These are phyloP conservation scores for Xerophyta viscosa DNA, from an alignment of 106 monocot species.

Conservation along the genomic window DNA sequence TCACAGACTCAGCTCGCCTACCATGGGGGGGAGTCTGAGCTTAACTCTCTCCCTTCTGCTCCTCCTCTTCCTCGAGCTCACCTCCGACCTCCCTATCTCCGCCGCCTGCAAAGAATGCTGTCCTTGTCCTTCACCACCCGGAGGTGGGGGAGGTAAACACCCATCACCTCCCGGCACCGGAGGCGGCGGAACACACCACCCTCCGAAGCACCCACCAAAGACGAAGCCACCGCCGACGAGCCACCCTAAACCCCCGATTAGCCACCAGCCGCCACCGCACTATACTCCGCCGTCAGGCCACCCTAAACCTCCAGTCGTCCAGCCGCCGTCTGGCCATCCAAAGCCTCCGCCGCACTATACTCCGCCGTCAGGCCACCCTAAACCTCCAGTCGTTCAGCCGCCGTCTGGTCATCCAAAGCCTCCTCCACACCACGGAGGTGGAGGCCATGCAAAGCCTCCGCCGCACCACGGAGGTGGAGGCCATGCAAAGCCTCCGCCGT, in stretches of 20 bases:
- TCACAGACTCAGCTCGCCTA: background rate
- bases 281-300: background rate
- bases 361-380: background rate
- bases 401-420: background rate
- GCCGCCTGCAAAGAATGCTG: background rate
- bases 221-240: background rate
- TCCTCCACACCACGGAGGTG: background rate
- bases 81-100: background rate
- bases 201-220: background rate
- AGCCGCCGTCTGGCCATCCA: too few species aligned
- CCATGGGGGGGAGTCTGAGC: background rate
- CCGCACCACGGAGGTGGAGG: conserved; percentile 1
- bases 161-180: background rate
- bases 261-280: background rate
- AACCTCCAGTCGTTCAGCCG: background rate
- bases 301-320: too few species aligned
- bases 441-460: background rate
- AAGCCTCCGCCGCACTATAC: background rate
- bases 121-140: background rate
- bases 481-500: background rate
- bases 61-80: background rate
- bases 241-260: background rate
- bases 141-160: too few species aligned
- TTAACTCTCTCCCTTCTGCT: background rate
- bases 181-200: background rate